Percentiles rank a stretch among this genome's conserved stretches.
These are phyloP conservation scores for Trichoderma asperelloides DNA, from an alignment of 495 filamentous ascomycete species.

Conservation along the genomic window DNA sequence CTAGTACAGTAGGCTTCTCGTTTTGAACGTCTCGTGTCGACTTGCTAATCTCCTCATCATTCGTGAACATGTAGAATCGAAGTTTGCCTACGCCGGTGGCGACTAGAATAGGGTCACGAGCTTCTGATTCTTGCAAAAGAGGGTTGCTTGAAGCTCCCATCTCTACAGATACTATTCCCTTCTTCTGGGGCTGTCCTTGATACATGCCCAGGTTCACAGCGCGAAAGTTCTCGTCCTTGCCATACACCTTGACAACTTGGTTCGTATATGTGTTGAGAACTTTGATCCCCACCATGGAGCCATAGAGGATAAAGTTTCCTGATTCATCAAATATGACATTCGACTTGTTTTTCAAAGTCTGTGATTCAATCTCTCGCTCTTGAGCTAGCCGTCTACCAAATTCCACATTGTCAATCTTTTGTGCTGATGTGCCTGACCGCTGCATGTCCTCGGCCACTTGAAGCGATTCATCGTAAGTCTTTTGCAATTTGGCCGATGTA, in stretches of 20 bases:
- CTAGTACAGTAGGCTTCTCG: constrained; percentile 66
- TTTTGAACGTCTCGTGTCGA: constrained; percentile 87
- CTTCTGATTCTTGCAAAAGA: constrained; percentile 84
- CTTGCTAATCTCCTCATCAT: constrained; percentile 75
- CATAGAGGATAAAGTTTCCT: constrained; percentile 89
- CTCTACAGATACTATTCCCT: constrained; percentile 84
- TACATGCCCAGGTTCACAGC: constrained; percentile 80
- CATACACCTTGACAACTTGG: constrained; percentile 77
- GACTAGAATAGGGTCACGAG: constrained; percentile 81
- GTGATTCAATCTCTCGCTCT: constrained; percentile 73
- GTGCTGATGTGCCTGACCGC: constrained; percentile 71
- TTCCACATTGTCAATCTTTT: constrained; percentile 77
- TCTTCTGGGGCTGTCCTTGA: constrained; percentile 88
- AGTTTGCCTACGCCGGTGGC: constrained; percentile 78
- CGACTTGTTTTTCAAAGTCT: constrained; percentile 54
- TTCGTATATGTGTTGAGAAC: constrained; percentile 94
- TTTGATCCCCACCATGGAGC: constrained; percentile 82
- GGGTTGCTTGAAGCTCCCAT: constrained; percentile 96
- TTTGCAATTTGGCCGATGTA: constrained; percentile 72
- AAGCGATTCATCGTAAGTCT: constrained; percentile 91
- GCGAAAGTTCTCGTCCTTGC: constrained; percentile 78
- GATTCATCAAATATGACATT: constrained; percentile 95
- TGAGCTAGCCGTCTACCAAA: constrained; percentile 84
- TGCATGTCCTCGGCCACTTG: constrained; percentile 85
- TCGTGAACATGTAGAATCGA: constrained; percentile 97